Evolutionary conservation across 2,329 filamentous ascomycete genomes (phyloP), one percentile per base, ranked within the genome.

Genomic region (Fusarium pseudocircinatum): DNA sequence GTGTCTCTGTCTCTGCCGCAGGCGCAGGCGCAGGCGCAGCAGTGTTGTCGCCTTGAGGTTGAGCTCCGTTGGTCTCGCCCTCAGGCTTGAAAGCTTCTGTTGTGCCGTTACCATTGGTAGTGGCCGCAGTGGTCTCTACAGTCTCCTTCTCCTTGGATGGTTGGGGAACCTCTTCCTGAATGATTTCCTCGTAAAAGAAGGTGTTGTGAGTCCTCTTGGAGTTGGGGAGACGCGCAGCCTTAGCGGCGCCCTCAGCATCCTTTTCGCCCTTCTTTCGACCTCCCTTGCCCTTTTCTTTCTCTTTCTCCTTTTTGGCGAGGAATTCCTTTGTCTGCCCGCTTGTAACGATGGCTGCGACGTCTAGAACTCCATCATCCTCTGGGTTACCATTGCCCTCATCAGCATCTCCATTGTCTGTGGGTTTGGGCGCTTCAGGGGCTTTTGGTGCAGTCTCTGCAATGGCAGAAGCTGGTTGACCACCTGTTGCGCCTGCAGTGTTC

Each of bases 301-400:
- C 93, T 79, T 91, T 93, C 79, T 96, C 93, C 80, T 94, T 94
- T 83, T 94, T 93, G 15, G 93, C 94, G 11, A 96, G 84, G 76
- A 95, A 96, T 77, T 96, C 94, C 75, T 91, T 90, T 75, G 94
- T 94, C 81, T 94, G 93, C 37, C 94, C 94, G 75, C 91, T 93
- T 2, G 93, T 93, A 40, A 96, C 93, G 73, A 96, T 95, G 74
- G 89, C 92, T n/a, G 94, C 94, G 52, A 96, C 93, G 75, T 96
- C 93, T 7, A 96, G 85, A 14, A 95, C 93, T 30, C 94, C 94
- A 65, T 96, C 93, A 4, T 91, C 88, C 6, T 87, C 85, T 4
- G 83, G 82, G 8, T 82, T 81, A 14, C 80, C 80, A 65, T 85
- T 85, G n/a, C 81, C 80, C 2, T 84, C 84, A 13, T 82, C 84